These are phyloP conservation scores for Talaromyces marneffei DNA, from an alignment of 2,329 filamentous ascomycete genomes.

Conservation along the genomic window DNA sequence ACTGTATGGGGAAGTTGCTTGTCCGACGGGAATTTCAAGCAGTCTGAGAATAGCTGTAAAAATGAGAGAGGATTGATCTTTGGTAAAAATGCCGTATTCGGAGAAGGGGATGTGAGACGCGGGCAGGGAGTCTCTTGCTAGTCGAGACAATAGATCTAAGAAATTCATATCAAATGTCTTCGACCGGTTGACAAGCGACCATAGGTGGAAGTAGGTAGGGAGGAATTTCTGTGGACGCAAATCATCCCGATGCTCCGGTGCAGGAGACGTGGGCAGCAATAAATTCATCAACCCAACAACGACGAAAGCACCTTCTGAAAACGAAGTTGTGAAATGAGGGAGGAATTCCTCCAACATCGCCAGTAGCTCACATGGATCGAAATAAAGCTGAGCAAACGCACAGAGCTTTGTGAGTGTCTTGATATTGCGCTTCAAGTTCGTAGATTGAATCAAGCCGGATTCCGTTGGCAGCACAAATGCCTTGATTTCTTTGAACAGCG, in stretches of 20 bases:
- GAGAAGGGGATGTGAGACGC: conserved; percentile 72
- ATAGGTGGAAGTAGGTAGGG: conserved; percentile 92
- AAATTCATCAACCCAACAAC: conserved; percentile 84
- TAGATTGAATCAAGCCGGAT: conserved; percentile 57
- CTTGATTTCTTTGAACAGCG: conserved; percentile 89
- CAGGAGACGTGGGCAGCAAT: conserved; percentile 74
- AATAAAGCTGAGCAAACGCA: conserved; percentile 84
- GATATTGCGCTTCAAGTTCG: conserved; percentile 59
- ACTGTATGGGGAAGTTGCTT: conserved; percentile 89
- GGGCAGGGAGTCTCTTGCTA: conserved; percentile 75
- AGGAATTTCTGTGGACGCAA: conserved; percentile 85
- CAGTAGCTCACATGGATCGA: conserved; percentile 79
- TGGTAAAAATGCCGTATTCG: conserved; percentile 84
- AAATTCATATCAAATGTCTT: conserved; percentile 81
- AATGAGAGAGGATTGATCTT: conserved; percentile 83
- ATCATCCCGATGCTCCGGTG: conserved; percentile 61
- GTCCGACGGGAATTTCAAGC: conserved; percentile 92
- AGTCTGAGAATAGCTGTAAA: conserved; percentile 86
- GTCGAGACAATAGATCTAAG: conserved; percentile 80
- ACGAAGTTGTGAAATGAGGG: conserved; percentile 87
- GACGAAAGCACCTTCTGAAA: conserved; percentile 85
- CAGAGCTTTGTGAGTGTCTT: conserved; percentile 80
- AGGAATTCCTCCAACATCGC: conserved; percentile 75
- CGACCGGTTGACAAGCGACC: conserved; percentile 87
- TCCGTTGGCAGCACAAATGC: conserved; percentile 82